Base-by-base conservation (phyloP, 805 yeast species). In the Candida corydali region DNA sequence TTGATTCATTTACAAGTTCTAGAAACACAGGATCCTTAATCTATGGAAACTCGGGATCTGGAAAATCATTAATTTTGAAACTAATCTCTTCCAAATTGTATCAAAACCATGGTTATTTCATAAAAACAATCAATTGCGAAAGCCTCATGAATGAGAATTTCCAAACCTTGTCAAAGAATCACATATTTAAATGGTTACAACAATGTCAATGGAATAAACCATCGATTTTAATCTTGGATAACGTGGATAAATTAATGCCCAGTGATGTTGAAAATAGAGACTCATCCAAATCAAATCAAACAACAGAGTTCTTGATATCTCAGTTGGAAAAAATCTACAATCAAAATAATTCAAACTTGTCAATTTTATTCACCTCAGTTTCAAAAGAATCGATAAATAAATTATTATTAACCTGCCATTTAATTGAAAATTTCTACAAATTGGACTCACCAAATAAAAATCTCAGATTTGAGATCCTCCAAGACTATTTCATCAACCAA, bases 1-100 rank as follows among this genome's bases (percentile, higher is more conserved):
- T 59, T 5, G 65, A 65, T 6, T 52, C 70, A 0, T 47, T 80
- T 3, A 50, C 64, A 5, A 56, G 70, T 27, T 73, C 63, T 19
- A 51, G 73, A 5, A 69, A 67, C 34, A 54, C 70, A 6, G 86
- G 91, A 2, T 63, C 78, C 0, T 59, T 87, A 37, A 50, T 89
- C 0, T 72, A 78, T 46, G 98, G 97, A 0, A 60, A 79, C 16
- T 65, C 85, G 1, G 97, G 96, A 0, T 74, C 86, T 42, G 98
- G 98, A 0, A 91, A 91, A 54, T 65, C 93, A 0, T 58, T 77
- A 2, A 42, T 82, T 2, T 50, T 79, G 11, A 56, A 66, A 3
- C 61, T 69, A 17, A 52, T 83, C 0, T 48, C 68, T 0, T 40
- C 59, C 1, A 47, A 49, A 8, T 50, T 84, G 5, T 41, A 51